Conservation (phyloP, 202 grass and related monocot genomes). For the Miscanthus sacchariflorus region DNA sequence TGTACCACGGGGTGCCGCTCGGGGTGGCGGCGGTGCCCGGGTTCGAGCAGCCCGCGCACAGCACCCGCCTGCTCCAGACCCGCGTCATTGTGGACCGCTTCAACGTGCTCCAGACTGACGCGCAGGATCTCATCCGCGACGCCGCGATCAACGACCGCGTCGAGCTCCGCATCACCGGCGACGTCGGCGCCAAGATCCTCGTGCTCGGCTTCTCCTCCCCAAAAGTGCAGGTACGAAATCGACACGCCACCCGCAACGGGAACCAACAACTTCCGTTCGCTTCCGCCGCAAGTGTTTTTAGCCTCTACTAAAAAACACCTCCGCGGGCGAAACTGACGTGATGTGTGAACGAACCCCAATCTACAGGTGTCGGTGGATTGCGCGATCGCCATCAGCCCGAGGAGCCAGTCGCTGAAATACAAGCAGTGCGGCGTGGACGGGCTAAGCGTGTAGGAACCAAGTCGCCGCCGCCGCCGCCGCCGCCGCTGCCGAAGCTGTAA, state of each 20-base stretch:
- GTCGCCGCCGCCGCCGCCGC: not conserved
- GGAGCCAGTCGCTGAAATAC: constrained; percentile 90
- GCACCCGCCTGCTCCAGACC: constrained; percentile 79
- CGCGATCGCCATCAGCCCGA: constrained; percentile 93
- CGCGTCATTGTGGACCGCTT: constrained; percentile 93
- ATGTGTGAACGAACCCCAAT: constrained; percentile 32
- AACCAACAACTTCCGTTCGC: constrained; percentile 25
- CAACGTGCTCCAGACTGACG: constrained; percentile 93
- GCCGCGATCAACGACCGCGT: constrained; percentile 87
- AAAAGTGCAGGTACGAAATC: constrained; percentile 71
- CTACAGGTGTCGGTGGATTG: constrained; percentile 94
- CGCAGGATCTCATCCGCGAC: constrained; percentile 89
- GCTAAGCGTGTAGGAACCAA: constrained; percentile 70
- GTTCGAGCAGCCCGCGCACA: constrained; percentile 93
- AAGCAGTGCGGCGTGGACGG: constrained; percentile 98
- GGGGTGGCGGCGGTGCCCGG: constrained; percentile 85
- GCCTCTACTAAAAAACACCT: not conserved
- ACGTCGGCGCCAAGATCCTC: constrained; percentile 88
- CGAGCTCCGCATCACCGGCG: constrained; percentile 92
- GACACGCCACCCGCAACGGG: not conserved
- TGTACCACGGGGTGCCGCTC: constrained; percentile 96
- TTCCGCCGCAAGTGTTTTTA: constrained; percentile 31
- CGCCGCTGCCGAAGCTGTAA: constrained; percentile 17
- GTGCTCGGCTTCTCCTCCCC: constrained; percentile 92
- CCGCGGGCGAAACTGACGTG: constrained; percentile 9